Evolutionary conservation across 2,329 filamentous ascomycete genomes (phyloP), one percentile per base, ranked within the genome.

Genomic region (Trichoderma cornu-damae): DNA sequence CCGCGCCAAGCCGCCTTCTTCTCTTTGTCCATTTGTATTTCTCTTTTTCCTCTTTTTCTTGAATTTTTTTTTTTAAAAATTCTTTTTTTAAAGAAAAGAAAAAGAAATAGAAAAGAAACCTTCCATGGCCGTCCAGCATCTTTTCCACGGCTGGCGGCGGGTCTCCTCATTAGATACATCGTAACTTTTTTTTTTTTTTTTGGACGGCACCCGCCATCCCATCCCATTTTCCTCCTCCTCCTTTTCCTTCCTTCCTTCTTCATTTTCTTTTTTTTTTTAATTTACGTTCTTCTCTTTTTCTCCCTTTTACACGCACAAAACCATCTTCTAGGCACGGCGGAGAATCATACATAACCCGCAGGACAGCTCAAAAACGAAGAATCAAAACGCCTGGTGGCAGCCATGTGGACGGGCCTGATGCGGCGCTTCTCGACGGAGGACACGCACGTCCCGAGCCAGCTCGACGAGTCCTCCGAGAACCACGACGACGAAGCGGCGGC

Each of bases 401-500:
- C 61, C 35, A 77, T 80, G 70, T 79, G 77, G 65, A 83, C 83
- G 32, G 86, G 86, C 16, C 76, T 90, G 51, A 82, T 89, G 61
- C 82, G 87, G 34, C 85, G 87, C 60, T 82, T 90, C 65, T 84
- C 81, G 24, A 74, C 78, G 9, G 79, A 82, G 54, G 71, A 72
- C 42, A 65, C 66, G 1, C 60, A 65, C 48, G 66, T 72, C 56
- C 60, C 62, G 37, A 66, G 63, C 61, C 67, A 70, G 50, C 60
- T 66, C 43, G 67, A 66, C 60, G 65, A 61, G 20, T 16, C 22
- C 62, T 60, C 62, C 40, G 61, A 64, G 4, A 18, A 59, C 22
- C 38, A 56, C 38, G 60, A 60, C 37, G 48, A 58, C 30, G 40
- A 24, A 2, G 32, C 59, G 38, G 55, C 57, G 37, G 53, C 56